A percentile compares a stretch with the other conserved stretches of the same genome.
These are phyloP conservation scores for Hypsizygus marmoreus DNA, from an alignment of 768 basidiomycete genomes.

Conservation along the genomic window DNA sequence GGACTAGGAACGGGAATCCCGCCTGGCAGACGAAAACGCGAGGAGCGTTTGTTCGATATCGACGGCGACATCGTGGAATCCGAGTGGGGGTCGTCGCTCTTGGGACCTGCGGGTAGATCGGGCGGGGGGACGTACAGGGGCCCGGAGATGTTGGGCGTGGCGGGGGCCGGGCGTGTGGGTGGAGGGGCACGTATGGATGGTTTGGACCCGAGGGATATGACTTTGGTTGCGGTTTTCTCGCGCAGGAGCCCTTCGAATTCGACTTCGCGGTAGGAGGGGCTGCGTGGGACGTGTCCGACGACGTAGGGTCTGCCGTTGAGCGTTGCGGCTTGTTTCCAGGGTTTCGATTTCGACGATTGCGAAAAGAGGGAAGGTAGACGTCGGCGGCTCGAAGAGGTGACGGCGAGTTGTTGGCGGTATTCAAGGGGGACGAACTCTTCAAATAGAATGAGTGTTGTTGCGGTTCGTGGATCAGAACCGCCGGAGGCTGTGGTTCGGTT, in stretches of 20 bases:
- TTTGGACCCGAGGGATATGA: constrained; percentile 37
- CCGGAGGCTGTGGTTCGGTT: constrained; percentile 37
- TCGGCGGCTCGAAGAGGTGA: constrained; percentile 50
- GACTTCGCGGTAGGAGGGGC: constrained; percentile 57
- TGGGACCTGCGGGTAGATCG: constrained; percentile 23
- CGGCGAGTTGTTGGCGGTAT: constrained; percentile 75
- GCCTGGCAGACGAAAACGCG: constrained; percentile 61
- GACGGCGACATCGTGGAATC: constrained; percentile 32
- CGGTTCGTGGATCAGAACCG: constrained; percentile 67
- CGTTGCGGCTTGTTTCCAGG: constrained; percentile 83
- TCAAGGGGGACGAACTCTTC: constrained; percentile 94
- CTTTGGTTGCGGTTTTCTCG: constrained; percentile 48
- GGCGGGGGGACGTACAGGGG: constrained; percentile 22
- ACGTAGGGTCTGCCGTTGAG: constrained; percentile 80
- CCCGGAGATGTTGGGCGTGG: constrained; percentile 22
- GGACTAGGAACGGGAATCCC: constrained; percentile 58
- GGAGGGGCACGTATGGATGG: constrained; percentile 24
- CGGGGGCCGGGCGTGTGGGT: constrained; percentile 14
- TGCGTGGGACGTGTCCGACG: constrained; percentile 57
- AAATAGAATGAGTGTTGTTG: constrained; percentile 75
- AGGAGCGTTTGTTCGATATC: constrained; percentile 39
- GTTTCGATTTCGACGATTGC: constrained; percentile 49
- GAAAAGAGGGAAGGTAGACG: constrained; percentile 73
- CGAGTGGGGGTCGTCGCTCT: constrained; percentile 36
- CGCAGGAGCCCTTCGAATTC: constrained; percentile 80